These are phyloP conservation scores for Trichoderma afroharzianum DNA, from an alignment of 2,329 filamentous ascomycete species.

Conservation along the genomic window DNA sequence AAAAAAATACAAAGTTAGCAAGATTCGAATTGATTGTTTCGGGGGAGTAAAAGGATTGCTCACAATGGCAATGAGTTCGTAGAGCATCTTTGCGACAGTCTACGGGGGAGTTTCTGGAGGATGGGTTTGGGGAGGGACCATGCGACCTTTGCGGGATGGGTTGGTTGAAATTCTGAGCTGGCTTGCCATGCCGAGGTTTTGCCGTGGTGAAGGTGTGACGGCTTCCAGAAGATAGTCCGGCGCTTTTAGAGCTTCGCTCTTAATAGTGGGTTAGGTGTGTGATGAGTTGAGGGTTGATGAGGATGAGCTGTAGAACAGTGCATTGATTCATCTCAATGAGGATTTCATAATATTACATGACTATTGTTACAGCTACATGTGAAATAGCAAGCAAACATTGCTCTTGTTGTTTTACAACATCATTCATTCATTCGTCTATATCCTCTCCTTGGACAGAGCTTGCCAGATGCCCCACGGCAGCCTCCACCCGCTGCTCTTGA, in stretches of 20 bases:
- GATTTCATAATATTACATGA: background rate
- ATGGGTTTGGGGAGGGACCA: constrained; percentile 9
- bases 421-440: constrained; percentile 31
- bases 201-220: constrained; percentile 25
- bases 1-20: constrained; percentile 20
- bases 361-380: background rate
- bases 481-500: constrained; percentile 65
- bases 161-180: constrained; percentile 21
- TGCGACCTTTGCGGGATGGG: constrained; percentile 21
- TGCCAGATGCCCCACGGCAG: constrained; percentile 73
- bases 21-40: background rate
- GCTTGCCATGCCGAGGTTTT: constrained; percentile 28
- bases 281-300: background rate
- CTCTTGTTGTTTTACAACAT: background rate
- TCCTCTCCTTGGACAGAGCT: constrained; percentile 45
- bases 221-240: background rate
- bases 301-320: background rate
- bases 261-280: background rate
- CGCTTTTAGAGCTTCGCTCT: background rate
- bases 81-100: constrained; percentile 68
- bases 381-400: background rate
- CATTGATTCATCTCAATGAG: background rate
- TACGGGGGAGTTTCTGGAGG: constrained; percentile 16
- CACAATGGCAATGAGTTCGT: constrained; percentile 96
- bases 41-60: constrained; percentile 31